Percentiles rank a stretch among this genome's conserved stretches.
Conservation (phyloP, 371 early-diverging fungal genomes). For the Actinomucor elegans region DNA sequence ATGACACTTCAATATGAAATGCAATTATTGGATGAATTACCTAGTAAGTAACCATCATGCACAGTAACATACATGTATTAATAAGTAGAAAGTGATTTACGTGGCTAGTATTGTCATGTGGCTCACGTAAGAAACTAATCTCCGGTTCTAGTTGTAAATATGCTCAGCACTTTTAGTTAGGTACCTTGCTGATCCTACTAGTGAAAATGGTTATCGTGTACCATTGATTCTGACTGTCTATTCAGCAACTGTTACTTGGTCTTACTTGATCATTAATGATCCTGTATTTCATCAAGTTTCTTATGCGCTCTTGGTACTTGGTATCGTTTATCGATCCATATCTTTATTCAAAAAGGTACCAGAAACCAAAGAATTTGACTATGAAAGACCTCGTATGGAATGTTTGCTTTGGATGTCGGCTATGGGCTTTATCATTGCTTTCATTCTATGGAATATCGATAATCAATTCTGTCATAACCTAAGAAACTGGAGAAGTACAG, state of each 20-base stretch:
- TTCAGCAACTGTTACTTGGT: constrained; percentile 58
- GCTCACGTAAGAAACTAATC: constrained; percentile 35
- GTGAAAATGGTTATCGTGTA: constrained; percentile 32
- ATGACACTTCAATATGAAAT: constrained; percentile 75
- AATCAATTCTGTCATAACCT: constrained; percentile 66
- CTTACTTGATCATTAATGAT: constrained; percentile 66
- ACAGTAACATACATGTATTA: not conserved
- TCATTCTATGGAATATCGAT: constrained; percentile 80
- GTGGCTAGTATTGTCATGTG: constrained; percentile 46
- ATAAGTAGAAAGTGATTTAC: constrained; percentile 47
- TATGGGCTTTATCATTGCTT: constrained; percentile 56
- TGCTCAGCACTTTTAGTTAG: constrained; percentile 35
- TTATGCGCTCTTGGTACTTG: constrained; percentile 57
- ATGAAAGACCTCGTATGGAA: constrained; percentile 35
- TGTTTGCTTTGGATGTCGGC: constrained; percentile 36
- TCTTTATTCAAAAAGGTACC: constrained; percentile 34
- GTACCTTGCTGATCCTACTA: constrained; percentile 48
- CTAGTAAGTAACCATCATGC: constrained; percentile 37
- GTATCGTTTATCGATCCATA: constrained; percentile 48
- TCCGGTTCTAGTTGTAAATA: no score
- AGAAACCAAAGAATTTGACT: constrained; percentile 18
- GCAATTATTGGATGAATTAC: constrained; percentile 78
- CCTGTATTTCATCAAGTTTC: constrained; percentile 78
- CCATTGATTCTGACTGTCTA: constrained; percentile 49
- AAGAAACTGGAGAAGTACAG: constrained; percentile 43